A percentile compares a stretch with the other conserved stretches of the same genome.
These are phyloP conservation scores for Trichoderma sp. DNA, from an alignment of 2,329 filamentous ascomycete genomes.

Conservation along the genomic window DNA sequence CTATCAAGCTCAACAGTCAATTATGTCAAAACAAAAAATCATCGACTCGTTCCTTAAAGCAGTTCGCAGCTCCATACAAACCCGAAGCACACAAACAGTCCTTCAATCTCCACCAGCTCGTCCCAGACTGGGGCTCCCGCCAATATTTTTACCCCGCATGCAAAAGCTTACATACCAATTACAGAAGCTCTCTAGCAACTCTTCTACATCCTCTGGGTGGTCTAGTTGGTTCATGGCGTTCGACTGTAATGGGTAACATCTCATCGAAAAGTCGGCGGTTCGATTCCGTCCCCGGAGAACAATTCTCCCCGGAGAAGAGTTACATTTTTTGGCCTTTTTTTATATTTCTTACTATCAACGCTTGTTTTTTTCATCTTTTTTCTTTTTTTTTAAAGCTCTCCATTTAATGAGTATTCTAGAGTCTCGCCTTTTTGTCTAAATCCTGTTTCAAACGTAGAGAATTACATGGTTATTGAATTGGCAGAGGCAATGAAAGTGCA, in stretches of 20 bases:
- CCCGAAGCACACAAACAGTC: background rate
- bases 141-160: background rate
- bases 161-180: conserved; percentile 1
- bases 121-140: background rate
- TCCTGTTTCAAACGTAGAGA: background rate
- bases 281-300: conserved; percentile 31
- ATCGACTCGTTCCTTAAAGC: too few species aligned
- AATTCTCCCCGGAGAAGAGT: conserved; percentile 23
- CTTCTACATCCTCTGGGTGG: conserved; percentile 27
- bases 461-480: background rate
- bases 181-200: background rate
- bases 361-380: background rate
- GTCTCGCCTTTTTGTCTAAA: background rate
- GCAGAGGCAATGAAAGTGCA: background rate
- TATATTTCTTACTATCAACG: too few species aligned
- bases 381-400: background rate
- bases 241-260: conserved; percentile 28
- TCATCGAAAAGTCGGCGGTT: conserved; percentile 31
- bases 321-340: background rate
- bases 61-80: background rate
- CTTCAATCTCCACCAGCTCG: background rate
- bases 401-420: background rate
- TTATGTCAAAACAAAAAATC: fast-evolving
- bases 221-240: conserved; percentile 33
- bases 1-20: background rate